Evolutionary conservation across 805 yeast species (phyloP), one percentile per base, ranked within the genome.

Genomic region (Candida arabinofermentans): DNA sequence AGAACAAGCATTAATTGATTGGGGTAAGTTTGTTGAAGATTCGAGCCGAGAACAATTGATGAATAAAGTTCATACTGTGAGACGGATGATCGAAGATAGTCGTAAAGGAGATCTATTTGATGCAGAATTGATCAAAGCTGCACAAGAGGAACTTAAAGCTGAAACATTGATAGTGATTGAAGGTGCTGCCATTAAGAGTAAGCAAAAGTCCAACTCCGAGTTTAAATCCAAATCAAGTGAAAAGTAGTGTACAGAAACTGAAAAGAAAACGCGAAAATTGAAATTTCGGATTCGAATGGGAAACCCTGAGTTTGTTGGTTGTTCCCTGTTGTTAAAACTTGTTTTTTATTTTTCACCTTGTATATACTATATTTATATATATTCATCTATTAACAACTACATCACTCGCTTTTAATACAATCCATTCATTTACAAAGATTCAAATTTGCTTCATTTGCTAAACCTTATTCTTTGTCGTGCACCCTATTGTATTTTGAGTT

Each of bases 141-240:
- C 67, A 0, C 68, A 64, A 39, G 67, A 61, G 32, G 66, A 65
- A 37, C 40, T 64, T 37, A 59, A 62, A 30, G 46, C 30, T 2
- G 64, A 57, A 19, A 57, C 66, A 1, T 40, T 63, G 31, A 47
- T 26, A 0, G 54, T 56, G 8, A 53, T 64, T 8, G 53, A 54
- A 12, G 37, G 42, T 21, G 66, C 66, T 17, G 65, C 65, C 1
- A 44, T 45, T 4, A 41, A 38, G 22, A 57, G 53, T 30, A 50
- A 55, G 14, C 16, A 26, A 13, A 16, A 26, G 14, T 13, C 13
- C 16, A 26, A 26, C 13, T 10, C 12, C 29, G 40, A 39, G 2
- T n/a, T 26, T 12, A 37, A 42, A 24, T 9, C 17, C 14, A 29
- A 22, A 35, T 12, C 23, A 14, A 34, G 34, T 5, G 5, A n/a